These are phyloP conservation scores for Coniochaeta pulveracea DNA, from an alignment of 2,329 filamentous ascomycete genomes.

Conservation along the genomic window DNA sequence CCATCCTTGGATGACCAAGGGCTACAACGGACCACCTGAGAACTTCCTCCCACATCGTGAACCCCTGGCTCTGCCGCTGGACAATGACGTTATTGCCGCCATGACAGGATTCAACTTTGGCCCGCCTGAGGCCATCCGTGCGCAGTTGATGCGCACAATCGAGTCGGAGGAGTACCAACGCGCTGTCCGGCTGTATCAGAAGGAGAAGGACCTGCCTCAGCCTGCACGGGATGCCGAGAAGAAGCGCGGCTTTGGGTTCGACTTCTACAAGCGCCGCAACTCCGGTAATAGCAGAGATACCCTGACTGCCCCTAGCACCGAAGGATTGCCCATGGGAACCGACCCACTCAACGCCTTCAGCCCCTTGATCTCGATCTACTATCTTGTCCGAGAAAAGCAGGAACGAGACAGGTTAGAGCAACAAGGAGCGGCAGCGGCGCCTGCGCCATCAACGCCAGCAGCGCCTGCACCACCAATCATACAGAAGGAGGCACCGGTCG, in stretches of 20 bases:
- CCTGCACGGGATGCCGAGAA: slow-evolving; percentile 61
- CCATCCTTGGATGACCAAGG: slow-evolving; percentile 93
- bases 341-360: slow-evolving; percentile 92
- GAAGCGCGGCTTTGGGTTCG: slow-evolving; percentile 76
- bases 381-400: slow-evolving; percentile 89
- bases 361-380: slow-evolving; percentile 87
- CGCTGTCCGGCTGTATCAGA: slow-evolving; percentile 60
- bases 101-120: slow-evolving; percentile 99
- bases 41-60: slow-evolving; percentile 80
- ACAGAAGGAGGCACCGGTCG: slow-evolving; percentile 41
- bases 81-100: slow-evolving; percentile 71
- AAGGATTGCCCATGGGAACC: slow-evolving; percentile 69
- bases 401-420: slow-evolving; percentile 55
- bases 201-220: slow-evolving; percentile 50
- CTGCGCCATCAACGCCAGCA: slow-evolving; percentile 12
- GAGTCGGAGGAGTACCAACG: slow-evolving; percentile 91
- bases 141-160: slow-evolving; percentile 74
- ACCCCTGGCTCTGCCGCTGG: slow-evolving; percentile 74
- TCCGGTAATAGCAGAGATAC: slow-evolving; percentile 85
- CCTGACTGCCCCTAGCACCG: slow-evolving; percentile 69
- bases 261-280: slow-evolving; percentile 92
- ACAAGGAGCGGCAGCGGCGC: slow-evolving; percentile 14
- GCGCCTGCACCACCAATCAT: slow-evolving; percentile 13
- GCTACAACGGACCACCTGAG: slow-evolving; percentile 75
- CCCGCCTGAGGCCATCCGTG: slow-evolving; percentile 67